Percentiles rank a stretch among this genome's conserved stretches.
Conservation (phyloP, 139 green algal genomes). For the Chlorella sp. region DNA sequence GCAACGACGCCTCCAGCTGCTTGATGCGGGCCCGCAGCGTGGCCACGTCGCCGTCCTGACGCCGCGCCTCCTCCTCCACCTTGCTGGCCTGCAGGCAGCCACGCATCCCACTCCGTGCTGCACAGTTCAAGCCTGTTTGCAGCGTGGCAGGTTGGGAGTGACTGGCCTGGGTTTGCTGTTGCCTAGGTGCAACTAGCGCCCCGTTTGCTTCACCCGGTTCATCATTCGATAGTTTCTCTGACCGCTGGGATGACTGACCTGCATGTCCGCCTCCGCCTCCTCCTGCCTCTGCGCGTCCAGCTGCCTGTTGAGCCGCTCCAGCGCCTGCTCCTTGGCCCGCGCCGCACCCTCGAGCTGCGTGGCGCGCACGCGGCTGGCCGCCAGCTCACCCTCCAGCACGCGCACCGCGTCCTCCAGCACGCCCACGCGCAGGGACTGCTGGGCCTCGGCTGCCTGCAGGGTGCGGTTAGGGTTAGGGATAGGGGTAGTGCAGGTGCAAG, state of each 20-base stretch:
- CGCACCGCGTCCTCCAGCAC: slow-evolving; percentile 14
- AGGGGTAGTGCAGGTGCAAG: too few species aligned
- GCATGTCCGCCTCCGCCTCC: slow-evolving; percentile 13
- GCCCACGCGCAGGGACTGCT: not conserved
- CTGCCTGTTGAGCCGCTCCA: slow-evolving; percentile 18
- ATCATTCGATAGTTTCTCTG: too few species aligned
- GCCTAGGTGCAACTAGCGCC: too few species aligned
- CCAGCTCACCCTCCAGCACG: slow-evolving; percentile 28
- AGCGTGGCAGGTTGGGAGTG: too few species aligned
- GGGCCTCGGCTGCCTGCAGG: slow-evolving; percentile 2
- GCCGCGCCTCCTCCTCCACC: slow-evolving; percentile 14
- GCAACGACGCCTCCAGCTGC: slow-evolving; percentile 9
- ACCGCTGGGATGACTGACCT: too few species aligned
- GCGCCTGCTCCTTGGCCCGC: slow-evolving; percentile 10
- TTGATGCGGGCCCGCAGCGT: not conserved
- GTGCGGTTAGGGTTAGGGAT: too few species aligned
- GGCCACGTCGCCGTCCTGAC: slow-evolving; percentile 13
- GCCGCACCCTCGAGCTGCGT: slow-evolving; percentile 16
- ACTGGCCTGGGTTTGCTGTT: too few species aligned
- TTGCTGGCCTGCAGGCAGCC: slow-evolving; percentile 3
- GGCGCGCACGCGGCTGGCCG: not conserved
- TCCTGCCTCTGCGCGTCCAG: slow-evolving; percentile 11
- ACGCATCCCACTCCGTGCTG: too few species aligned
- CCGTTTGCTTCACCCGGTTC: too few species aligned
- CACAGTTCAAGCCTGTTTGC: too few species aligned